Conservation (phyloP, 768 basidiomycete species). For the Dioszegia crocea region DNA sequence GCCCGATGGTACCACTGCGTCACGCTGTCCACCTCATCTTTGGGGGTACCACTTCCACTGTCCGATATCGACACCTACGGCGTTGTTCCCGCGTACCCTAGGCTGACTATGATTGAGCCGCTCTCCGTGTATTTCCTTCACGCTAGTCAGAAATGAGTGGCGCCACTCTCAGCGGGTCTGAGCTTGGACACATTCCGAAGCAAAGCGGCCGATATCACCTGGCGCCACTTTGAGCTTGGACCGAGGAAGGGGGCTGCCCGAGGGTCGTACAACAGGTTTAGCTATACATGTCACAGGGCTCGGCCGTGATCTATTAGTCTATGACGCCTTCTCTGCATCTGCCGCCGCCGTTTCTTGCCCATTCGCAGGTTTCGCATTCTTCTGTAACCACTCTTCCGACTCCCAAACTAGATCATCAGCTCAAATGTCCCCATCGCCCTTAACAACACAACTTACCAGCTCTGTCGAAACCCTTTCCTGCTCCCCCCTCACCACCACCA, state of each 20-base stretch:
- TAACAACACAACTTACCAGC: conserved; percentile 34
- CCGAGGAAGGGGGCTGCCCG: no score
- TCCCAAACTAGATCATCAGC: conserved; percentile 71
- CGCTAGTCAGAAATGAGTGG: no score
- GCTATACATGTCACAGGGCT: no score
- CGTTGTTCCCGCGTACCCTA: conserved; percentile 35
- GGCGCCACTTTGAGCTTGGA: no score
- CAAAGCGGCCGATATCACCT: no score
- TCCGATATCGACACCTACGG: conserved; percentile 49
- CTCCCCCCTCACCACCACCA: conserved; percentile 43
- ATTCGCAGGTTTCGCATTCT: conserved; percentile 71
- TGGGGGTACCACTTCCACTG: conserved; percentile 52
- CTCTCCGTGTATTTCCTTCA: conserved; percentile 49
- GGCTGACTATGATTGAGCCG: conserved; percentile 49
- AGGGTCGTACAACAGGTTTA: no score
- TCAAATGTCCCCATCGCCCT: background rate
- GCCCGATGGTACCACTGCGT: conserved; percentile 52
- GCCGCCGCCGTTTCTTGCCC: conserved; percentile 56
- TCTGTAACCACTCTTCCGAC: conserved; percentile 85
- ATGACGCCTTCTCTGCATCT: background rate
- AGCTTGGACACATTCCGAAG: no score
- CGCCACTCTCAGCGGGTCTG: no score
- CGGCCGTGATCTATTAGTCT: background rate
- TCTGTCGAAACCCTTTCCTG: conserved; percentile 32
- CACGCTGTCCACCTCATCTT: conserved; percentile 35